phyloP scores from a whole-genome alignment of 345 rosid species.

The Gossypium anomalum region DNA sequence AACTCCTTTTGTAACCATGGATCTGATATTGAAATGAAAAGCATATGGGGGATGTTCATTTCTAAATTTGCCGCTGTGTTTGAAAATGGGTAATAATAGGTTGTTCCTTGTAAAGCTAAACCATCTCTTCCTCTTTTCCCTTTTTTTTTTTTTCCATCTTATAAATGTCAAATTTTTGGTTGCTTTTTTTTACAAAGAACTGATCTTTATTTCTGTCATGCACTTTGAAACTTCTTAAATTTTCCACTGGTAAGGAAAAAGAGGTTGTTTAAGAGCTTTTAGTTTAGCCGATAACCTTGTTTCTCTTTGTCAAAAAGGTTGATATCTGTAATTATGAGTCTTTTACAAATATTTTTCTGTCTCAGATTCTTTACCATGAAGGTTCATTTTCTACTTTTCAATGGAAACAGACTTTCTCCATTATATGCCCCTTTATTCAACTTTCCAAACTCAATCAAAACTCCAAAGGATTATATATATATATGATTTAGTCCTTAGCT shows the following conservation, averaged over 20 bases:
- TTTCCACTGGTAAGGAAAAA: too few species aligned
- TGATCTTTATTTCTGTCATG: neutral
- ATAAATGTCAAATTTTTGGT: neutral
- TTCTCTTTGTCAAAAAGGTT: slow-evolving; percentile 25
- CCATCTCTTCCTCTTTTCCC: neutral
- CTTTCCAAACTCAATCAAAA: slow-evolving; percentile 17
- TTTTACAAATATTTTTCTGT: slow-evolving; percentile 15
- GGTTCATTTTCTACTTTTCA: slow-evolving; percentile 19
- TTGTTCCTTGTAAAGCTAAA: neutral
- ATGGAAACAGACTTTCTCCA: slow-evolving; percentile 11
- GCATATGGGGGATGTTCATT: slow-evolving; percentile 18
- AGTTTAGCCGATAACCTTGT: slow-evolving; percentile 18
- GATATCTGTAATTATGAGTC: slow-evolving; percentile 13
- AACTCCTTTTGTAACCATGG: slow-evolving; percentile 30
- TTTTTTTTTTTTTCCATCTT: neutral
- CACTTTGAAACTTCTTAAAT: slow-evolving; percentile 1
- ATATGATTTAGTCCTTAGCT: neutral
- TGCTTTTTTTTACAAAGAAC: neutral
- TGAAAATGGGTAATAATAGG: slow-evolving; percentile 4
- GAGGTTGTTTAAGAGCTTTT: slow-evolving; percentile 14
- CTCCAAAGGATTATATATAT: slow-evolving; percentile 6
- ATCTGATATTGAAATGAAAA: slow-evolving; percentile 29
- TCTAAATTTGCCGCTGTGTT: neutral
- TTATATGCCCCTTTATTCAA: neutral
- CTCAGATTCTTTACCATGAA: slow-evolving; percentile 22